Percentiles rank a stretch among this genome's conserved stretches.
These are phyloP conservation scores for Penicillium coffeae DNA, from an alignment of 495 filamentous ascomycete genomes.

Conservation along the genomic window DNA sequence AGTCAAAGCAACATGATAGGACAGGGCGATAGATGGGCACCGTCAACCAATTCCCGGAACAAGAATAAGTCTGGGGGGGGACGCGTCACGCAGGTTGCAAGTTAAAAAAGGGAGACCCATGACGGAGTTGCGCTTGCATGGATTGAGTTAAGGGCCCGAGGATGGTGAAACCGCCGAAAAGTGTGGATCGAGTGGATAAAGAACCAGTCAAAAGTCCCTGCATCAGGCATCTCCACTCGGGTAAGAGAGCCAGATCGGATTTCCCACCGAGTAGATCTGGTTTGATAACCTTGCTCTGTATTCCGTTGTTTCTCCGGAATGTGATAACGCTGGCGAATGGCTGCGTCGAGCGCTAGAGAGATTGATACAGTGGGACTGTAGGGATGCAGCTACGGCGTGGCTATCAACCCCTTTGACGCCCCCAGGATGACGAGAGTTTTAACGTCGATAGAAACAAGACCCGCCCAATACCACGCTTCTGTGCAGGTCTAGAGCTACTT, in stretches of 20 bases:
- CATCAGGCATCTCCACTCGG: constrained; percentile 13
- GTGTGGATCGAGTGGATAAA: background rate
- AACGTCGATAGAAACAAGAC: too few relatives aligned
- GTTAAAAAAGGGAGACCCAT: constrained; percentile 18
- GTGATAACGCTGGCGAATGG: too few relatives aligned
- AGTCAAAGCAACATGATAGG: constrained; percentile 1
- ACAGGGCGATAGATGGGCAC: background rate
- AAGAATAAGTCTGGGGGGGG: constrained; percentile 7
- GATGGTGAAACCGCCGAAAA: constrained; percentile 35
- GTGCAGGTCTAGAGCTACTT: too few relatives aligned
- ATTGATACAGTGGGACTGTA: too few relatives aligned
- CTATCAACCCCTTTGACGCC: too few relatives aligned
- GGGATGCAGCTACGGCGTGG: too few relatives aligned
- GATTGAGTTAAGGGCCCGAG: constrained; percentile 34
- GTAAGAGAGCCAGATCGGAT: too few relatives aligned
- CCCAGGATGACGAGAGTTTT: too few relatives aligned
- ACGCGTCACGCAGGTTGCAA: constrained; percentile 35
- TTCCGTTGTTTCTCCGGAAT: too few relatives aligned
- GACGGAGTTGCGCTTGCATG: constrained; percentile 15
- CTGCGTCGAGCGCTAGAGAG: too few relatives aligned
- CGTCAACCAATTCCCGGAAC: background rate
- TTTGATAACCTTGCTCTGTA: background rate
- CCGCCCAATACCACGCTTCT: too few relatives aligned
- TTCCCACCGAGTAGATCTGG: constrained; percentile 2
- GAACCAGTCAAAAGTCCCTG: constrained; percentile 22